A percentile compares a stretch with the other conserved stretches of the same genome.
These are phyloP conservation scores for Shiraia bambusicola DNA, from an alignment of 2,329 filamentous ascomycete genomes.

Conservation along the genomic window DNA sequence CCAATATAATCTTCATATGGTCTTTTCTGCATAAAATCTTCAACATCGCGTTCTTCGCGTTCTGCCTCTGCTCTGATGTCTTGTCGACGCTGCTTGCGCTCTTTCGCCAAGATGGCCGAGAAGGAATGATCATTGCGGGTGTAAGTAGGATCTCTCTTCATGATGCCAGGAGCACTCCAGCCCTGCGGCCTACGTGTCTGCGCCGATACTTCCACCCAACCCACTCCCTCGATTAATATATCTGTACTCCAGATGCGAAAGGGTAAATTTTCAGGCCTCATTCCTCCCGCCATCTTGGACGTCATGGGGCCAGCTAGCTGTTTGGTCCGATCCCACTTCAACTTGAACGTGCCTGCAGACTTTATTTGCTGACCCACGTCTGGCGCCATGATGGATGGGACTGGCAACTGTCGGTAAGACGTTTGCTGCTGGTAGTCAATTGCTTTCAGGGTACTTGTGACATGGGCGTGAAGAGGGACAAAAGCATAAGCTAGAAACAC, in stretches of 20 bases:
- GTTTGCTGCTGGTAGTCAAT: conserved; percentile 65
- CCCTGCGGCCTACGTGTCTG: conserved; percentile 64
- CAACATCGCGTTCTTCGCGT: conserved; percentile 16
- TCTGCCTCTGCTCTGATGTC: conserved; percentile 14
- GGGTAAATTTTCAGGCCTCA: conserved; percentile 69
- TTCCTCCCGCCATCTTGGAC: conserved; percentile 60
- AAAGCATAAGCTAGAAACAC: conserved; percentile 84
- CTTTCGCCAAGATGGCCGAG: conserved; percentile 8
- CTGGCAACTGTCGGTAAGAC: conserved; percentile 58
- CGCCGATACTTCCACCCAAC: conserved; percentile 85
- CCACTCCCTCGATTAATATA: conserved; percentile 85
- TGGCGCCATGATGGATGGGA: conserved; percentile 61
- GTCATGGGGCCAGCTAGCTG: conserved; percentile 74
- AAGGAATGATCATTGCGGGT: conserved; percentile 17
- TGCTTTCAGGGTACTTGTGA: conserved; percentile 80
- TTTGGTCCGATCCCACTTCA: conserved; percentile 83
- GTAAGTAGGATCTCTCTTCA: conserved; percentile 48
- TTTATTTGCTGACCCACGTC: conserved; percentile 39
- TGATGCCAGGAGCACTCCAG: conserved; percentile 46
- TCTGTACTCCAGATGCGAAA: conserved; percentile 81
- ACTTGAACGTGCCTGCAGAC: conserved; percentile 69
- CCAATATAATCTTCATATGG: conserved; percentile 14
- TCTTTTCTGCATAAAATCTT: conserved; percentile 38
- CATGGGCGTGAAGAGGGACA: conserved; percentile 72
- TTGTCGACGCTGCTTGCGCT: conserved; percentile 22